These are phyloP conservation scores for Claviceps monticola DNA, from an alignment of 2,329 filamentous ascomycete genomes.

Conservation along the genomic window DNA sequence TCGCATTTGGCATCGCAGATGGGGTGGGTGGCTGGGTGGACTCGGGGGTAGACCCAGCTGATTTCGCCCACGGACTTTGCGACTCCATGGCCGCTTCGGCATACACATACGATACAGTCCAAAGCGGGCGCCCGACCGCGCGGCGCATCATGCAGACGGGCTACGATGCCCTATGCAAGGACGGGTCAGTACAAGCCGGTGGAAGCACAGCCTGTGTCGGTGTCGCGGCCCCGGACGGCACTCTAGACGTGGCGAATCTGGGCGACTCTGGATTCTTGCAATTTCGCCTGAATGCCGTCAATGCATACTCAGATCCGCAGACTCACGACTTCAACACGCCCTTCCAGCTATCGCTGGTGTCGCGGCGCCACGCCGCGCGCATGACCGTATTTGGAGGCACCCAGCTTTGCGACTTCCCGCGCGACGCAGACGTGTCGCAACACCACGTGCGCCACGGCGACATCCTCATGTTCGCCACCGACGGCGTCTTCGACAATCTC, in stretches of 20 bases:
- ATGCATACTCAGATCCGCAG: conserved; percentile 70
- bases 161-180: conserved; percentile 68
- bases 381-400: conserved; percentile 72
- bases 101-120: conserved; percentile 35
- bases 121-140: conserved; percentile 37
- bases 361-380: conserved; percentile 63
- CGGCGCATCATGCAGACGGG: conserved; percentile 65
- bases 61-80: conserved; percentile 90
- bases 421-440: conserved; percentile 67
- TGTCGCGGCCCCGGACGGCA: conserved; percentile 57
- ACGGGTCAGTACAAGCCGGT: conserved; percentile 61
- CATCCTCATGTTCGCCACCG: conserved; percentile 83
- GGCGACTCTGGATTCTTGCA: conserved; percentile 92
- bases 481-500: conserved; percentile 93
- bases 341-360: conserved; percentile 83
- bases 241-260: conserved; percentile 78
- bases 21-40: conserved; percentile 93
- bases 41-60: conserved; percentile 81
- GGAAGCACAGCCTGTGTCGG: conserved; percentile 90
- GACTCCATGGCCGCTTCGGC: conserved; percentile 79
- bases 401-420: conserved; percentile 69
- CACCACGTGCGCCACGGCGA: conserved; percentile 77
- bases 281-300: conserved; percentile 71
- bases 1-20: conserved; percentile 83
- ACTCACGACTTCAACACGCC: conserved; percentile 97